phyloP scores from a whole-genome alignment of 176 grass and related monocot genomes.

The Calamus simplicifolius region DNA sequence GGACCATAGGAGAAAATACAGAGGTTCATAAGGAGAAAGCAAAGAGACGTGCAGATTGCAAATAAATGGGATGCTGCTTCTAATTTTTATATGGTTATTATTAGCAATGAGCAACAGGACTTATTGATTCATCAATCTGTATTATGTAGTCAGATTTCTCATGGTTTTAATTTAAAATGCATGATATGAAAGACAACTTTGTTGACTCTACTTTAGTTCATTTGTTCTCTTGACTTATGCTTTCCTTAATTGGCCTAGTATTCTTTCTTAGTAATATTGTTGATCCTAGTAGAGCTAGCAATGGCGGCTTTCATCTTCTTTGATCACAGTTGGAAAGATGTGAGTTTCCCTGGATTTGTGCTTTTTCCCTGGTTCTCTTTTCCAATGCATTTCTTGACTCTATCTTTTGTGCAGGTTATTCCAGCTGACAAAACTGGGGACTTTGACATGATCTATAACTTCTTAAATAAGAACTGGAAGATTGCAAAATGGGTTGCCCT shows the following conservation, averaged over 20 bases:
- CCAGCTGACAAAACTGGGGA: slow-evolving; percentile 75
- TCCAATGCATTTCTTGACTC: neutral
- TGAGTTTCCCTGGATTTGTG: slow-evolving; percentile 21
- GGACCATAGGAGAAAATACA: too few relatives aligned
- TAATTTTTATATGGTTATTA: too few relatives aligned
- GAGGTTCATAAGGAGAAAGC: too few relatives aligned
- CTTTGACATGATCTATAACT: slow-evolving; percentile 68
- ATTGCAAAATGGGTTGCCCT: slow-evolving; percentile 77
- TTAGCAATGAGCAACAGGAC: too few relatives aligned
- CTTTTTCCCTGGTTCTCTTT: slow-evolving; percentile 10
- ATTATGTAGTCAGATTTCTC: too few relatives aligned
- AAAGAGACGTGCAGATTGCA: too few relatives aligned
- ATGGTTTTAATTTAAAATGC: too few relatives aligned
- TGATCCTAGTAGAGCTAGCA: slow-evolving; percentile 82
- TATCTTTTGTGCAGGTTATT: slow-evolving; percentile 43
- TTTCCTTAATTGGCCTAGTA: slow-evolving; percentile 69
- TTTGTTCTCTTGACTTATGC: neutral
- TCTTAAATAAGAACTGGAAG: slow-evolving; percentile 72
- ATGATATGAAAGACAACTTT: too few relatives aligned
- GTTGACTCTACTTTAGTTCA: too few relatives aligned
- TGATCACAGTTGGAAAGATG: slow-evolving; percentile 68
- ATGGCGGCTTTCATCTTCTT: slow-evolving; percentile 78
- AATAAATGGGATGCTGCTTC: too few relatives aligned
- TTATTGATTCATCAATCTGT: too few relatives aligned
- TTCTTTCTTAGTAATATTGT: slow-evolving; percentile 70